These are phyloP conservation scores for Carex pumila DNA, from an alignment of 176 grass and related monocot species.

Conservation along the genomic window DNA sequence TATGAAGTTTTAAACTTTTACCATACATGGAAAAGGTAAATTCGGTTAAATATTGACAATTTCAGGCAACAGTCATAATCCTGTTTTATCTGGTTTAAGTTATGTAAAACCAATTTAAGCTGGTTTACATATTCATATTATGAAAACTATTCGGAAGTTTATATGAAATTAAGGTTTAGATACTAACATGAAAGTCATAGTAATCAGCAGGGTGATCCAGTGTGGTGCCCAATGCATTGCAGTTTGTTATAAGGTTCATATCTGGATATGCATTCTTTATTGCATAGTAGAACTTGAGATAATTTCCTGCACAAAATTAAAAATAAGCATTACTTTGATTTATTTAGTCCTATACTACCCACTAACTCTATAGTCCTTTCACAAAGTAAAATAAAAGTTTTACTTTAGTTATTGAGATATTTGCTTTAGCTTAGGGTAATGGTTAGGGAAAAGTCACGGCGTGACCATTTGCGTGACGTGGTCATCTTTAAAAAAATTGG, in stretches of 20 bases:
- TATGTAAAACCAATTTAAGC: not conserved
- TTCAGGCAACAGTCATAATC: not conserved
- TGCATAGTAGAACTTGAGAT: constrained; percentile 64
- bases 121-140: not conserved
- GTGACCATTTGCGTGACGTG: no score
- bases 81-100: not conserved
- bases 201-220: constrained; percentile 92
- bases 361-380: not conserved
- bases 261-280: constrained; percentile 75
- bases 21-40: not conserved
- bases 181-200: constrained; percentile 79
- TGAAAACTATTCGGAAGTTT: not conserved
- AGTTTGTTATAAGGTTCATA: constrained; percentile 87
- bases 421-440: not conserved
- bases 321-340: not conserved
- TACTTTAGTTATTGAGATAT: not conserved
- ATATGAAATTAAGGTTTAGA: not conserved
- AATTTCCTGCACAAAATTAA: constrained; percentile 48
- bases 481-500: no score
- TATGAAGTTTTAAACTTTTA: not conserved
- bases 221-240: constrained; percentile 53
- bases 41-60: not conserved
- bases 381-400: not conserved
- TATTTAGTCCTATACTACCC: not conserved
- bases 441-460: not conserved